Evolutionary conservation across 768 basidiomycete species (phyloP).

Genomic region (Tephrocybe sp.): DNA sequence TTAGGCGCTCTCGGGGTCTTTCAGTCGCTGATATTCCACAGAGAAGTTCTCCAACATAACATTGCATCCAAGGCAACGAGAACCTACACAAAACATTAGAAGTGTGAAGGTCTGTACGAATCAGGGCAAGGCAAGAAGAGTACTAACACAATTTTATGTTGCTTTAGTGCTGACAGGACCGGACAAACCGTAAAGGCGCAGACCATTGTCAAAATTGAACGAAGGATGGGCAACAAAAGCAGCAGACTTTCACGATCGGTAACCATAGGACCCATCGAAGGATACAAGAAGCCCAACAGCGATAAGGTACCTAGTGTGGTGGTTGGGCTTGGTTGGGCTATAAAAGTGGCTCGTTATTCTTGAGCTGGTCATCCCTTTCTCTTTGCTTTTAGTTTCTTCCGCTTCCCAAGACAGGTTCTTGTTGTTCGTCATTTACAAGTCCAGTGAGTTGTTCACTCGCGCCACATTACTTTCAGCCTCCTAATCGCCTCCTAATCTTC

Average conservation of each 20-base stretch:
- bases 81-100: not conserved
- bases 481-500: not conserved
- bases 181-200: too few relatives aligned
- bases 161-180: too few relatives aligned
- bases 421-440: conserved; percentile 26
- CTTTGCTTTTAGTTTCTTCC: conserved; percentile 30
- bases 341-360: conserved; percentile 3
- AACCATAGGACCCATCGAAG: conserved; percentile 9
- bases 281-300: not conserved
- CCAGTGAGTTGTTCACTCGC: conserved; percentile 21
- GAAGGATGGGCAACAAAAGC: too few relatives aligned
- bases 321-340: not conserved
- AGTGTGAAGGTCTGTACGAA: not conserved
- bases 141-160: too few relatives aligned
- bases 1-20: not conserved
- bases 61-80: conserved; percentile 1
- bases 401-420: conserved; percentile 55
- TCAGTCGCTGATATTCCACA: too few relatives aligned
- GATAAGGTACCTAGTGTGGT: not conserved
- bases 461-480: too few relatives aligned
- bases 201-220: too few relatives aligned
- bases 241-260: not conserved
- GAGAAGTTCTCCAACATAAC: too few relatives aligned
- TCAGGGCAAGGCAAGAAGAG: too few relatives aligned
- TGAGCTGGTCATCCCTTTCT: not conserved